Percentiles rank a stretch among this genome's conserved stretches.
These are phyloP conservation scores for Talaromyces funiculosus DNA, from an alignment of 2,329 filamentous ascomycete genomes.

Conservation along the genomic window DNA sequence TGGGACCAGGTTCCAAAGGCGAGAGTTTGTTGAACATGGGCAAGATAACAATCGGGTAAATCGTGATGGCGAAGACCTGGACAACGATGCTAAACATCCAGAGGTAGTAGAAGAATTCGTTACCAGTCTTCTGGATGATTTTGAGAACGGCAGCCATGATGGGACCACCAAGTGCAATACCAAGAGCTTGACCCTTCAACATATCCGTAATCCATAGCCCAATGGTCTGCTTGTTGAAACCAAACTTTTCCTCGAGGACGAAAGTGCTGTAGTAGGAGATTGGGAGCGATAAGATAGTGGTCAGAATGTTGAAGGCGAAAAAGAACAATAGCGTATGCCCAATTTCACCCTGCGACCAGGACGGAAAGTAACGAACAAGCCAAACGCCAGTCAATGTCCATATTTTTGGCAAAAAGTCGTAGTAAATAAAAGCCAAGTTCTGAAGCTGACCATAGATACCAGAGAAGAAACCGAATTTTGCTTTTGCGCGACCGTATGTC, in stretches of 20 bases:
- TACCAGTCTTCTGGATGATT: slow-evolving; percentile 91
- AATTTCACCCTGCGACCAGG: slow-evolving; percentile 83
- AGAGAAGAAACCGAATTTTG: slow-evolving; percentile 76
- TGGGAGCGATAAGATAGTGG: slow-evolving; percentile 73
- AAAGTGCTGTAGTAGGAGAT: slow-evolving; percentile 89
- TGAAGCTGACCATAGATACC: slow-evolving; percentile 81
- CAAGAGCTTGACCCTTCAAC: slow-evolving; percentile 81
- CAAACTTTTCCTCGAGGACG: slow-evolving; percentile 91
- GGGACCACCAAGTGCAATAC: slow-evolving; percentile 73
- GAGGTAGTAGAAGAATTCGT: slow-evolving; percentile 94
- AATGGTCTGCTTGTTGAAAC: slow-evolving; percentile 97
- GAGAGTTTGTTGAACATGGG: slow-evolving; percentile 98
- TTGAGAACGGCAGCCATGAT: slow-evolving; percentile 87
- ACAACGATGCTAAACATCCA: slow-evolving; percentile 88
- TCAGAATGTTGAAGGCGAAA: slow-evolving; percentile 76
- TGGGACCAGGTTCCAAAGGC: slow-evolving; percentile 75
- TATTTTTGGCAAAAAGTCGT: slow-evolving; percentile 82
- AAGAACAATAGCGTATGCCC: slow-evolving; percentile 89
- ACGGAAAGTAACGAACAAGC: slow-evolving; percentile 68
- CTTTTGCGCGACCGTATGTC: slow-evolving; percentile 93
- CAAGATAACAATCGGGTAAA: slow-evolving; percentile 90
- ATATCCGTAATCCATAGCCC: slow-evolving; percentile 84
- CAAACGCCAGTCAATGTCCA: slow-evolving; percentile 76
- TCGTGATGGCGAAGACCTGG: slow-evolving; percentile 90
- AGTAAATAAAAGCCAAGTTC: slow-evolving; percentile 83